Base-by-base conservation (phyloP, 2,329 filamentous ascomycete genomes). In the Cladorrhinum sp. region DNA sequence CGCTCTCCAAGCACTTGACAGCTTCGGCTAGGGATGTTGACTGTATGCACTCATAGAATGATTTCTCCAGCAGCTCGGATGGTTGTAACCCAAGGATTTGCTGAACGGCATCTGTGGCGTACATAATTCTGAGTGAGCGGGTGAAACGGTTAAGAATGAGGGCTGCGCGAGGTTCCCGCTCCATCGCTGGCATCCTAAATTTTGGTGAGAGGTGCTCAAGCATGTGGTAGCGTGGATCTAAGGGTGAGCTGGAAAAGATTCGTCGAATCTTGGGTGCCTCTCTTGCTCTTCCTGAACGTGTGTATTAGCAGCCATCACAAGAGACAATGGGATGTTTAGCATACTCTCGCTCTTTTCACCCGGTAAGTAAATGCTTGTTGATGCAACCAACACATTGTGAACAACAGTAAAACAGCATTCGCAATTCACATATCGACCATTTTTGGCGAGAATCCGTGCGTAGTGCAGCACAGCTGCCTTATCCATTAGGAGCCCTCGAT, bases 331-430 rank as follows among this genome's bases (percentile, higher is more conserved):
- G 4, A 41, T 16, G 50, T 49, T 36, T 23, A 36, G 81, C 90
- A 75, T 81, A 95, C 91, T 87, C 69, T 91, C 83, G 68, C 89
- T 93, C 70, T 85, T 88, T 64, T 81, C 80, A 23, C 87, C 86
- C 57, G 81, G 79, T 56, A 81, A 81, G 72, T 95, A 96, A 64
- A 95, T 83, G 70, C 89, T 92, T 12, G 88, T 93, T 70, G 90
- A 92, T 45, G 90, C 91, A 53, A 96, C 90, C 74, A 96, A 79
- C 22, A 95, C 90, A 80, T 96, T 89, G 73, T 96, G 90, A 49
- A 96, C 92, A 48, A 96, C 81, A 4, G 91, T 95, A 72, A 96
- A 96, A 73, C 91, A 92, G 74, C 91, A 95, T 75, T 96, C 92
- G 75, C 91, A 95, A 64, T 85, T 86, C 41, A 93, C 78, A 86